Evolutionary conservation across 2,329 filamentous ascomycete genomes (phyloP).

Genomic region (Cytospora mali): DNA sequence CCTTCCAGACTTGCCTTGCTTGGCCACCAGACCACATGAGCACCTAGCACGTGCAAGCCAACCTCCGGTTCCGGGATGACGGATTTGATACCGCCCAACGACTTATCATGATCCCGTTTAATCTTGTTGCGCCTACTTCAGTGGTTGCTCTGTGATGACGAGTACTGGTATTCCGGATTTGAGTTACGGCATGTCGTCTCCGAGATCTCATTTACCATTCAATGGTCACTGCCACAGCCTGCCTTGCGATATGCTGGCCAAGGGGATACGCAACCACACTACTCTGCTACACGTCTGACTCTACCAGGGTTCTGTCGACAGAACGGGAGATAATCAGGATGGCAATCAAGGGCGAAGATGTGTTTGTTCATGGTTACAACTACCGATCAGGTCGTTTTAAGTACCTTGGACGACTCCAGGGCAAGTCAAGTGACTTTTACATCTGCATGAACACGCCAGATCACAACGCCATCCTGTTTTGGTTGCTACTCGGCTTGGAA

Average conservation of each 20-base stretch:
- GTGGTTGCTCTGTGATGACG: background rate
- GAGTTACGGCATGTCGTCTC: background rate
- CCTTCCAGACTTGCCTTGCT: slow-evolving; percentile 12
- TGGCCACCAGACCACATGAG: too few relatives aligned
- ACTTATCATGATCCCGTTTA: background rate
- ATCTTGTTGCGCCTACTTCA: background rate
- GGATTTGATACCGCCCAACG: background rate
- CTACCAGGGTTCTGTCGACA: background rate
- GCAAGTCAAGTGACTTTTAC: too few relatives aligned
- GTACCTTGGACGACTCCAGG: too few relatives aligned
- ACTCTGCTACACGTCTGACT: background rate
- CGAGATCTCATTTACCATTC: background rate
- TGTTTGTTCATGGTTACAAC: too few relatives aligned
- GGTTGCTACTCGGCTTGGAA: too few relatives aligned
- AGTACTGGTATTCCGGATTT: background rate
- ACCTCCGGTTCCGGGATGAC: background rate
- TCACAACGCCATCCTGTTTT: too few relatives aligned
- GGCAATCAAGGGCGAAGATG: too few relatives aligned
- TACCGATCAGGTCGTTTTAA: too few relatives aligned
- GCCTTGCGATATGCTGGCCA: background rate
- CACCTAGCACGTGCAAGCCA: slow-evolving; percentile 5
- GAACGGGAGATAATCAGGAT: too few relatives aligned
- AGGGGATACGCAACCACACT: background rate
- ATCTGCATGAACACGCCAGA: too few relatives aligned
- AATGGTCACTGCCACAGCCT: background rate